Evolutionary conservation across 2,329 filamentous ascomycete species (phyloP), one percentile per base, ranked within the genome.

Genomic region (Trichoderma breve): DNA sequence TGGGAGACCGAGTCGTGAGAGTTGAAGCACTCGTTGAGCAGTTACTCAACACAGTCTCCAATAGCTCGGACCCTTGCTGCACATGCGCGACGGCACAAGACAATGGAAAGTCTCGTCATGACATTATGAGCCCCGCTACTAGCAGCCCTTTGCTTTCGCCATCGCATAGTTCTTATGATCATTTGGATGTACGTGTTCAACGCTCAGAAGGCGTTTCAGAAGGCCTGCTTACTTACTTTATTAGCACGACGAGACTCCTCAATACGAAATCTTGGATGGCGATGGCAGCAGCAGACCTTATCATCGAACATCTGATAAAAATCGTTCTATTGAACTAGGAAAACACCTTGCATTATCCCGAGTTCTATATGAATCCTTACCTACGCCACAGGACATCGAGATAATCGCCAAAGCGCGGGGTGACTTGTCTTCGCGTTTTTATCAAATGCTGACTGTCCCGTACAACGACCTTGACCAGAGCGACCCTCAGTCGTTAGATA

Each of bases 1-100:
- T 77, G 3, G 73, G 77, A 14, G 79, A 82, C 51, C 77, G 80
- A n/a, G 71, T 82, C 12, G 76, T 76, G 3, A 78, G 81, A 6
- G 77, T 84, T 26, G 83, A 84, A 61, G 77, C 77, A 0, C 64
- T 83, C 6, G 75, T 83, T 3, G 78, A 78, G 3, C 75, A 80
- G 36, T 61, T 83, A 2, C 28, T 66, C 43, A 55, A 55, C 11
- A 73, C 24, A 30, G 57, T 26, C 26, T 21, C 43, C 43, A 51
- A 11, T 21, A 51, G n/a, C 15, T 51, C 43, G 9, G 43, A 21
- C 15, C 43, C n/a, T 51, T 51, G 43, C n/a, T 12, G n/a, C 43
- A 21, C 8, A 21, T 51, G n/a, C 3, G 9, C 43, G 9, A 51
- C n/a, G n/a, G 9, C 43, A 51, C 43, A 51, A 51, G 43, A 51